Conservation (phyloP, 345 rosid species). For the Iberis pinnata region DNA sequence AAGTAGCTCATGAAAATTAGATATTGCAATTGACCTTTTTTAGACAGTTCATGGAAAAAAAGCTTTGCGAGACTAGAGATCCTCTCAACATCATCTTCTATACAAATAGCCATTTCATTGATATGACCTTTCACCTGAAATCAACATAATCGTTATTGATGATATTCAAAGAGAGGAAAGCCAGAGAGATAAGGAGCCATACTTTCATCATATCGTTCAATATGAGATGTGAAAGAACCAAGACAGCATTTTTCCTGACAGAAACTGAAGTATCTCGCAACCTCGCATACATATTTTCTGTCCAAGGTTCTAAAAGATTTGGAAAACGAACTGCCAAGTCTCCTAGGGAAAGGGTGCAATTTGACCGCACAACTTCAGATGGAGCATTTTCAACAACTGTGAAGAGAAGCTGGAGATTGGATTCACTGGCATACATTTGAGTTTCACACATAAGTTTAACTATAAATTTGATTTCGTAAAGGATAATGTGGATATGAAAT, state of each 20-base stretch:
- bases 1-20: constrained; percentile 6
- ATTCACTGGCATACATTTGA: constrained; percentile 51
- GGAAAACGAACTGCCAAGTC: constrained; percentile 98
- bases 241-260: constrained; percentile 92
- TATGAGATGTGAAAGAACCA: constrained; percentile 97
- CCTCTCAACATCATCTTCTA: constrained; percentile 84
- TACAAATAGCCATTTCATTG: constrained; percentile 82
- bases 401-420: constrained; percentile 95
- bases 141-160: constrained; percentile 18
- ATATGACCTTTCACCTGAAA: constrained; percentile 89
- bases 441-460: constrained; percentile 16
- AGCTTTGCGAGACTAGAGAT: constrained; percentile 87
- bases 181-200: constrained; percentile 11
- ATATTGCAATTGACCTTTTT: constrained; percentile 58
- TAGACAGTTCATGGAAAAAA: constrained; percentile 84
- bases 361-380: constrained; percentile 87
- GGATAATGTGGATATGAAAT: constrained; percentile 9
- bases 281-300: constrained; percentile 86
- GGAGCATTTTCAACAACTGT: constrained; percentile 91
- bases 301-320: constrained; percentile 93
- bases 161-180: constrained; percentile 14
- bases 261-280: constrained; percentile 66
- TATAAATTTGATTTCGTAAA: background rate
- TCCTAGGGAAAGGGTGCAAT: constrained; percentile 91
- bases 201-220: constrained; percentile 99